These are phyloP conservation scores for Stentor coeruleus DNA, from an alignment of 73 alveolate genomes.

Conservation along the genomic window DNA sequence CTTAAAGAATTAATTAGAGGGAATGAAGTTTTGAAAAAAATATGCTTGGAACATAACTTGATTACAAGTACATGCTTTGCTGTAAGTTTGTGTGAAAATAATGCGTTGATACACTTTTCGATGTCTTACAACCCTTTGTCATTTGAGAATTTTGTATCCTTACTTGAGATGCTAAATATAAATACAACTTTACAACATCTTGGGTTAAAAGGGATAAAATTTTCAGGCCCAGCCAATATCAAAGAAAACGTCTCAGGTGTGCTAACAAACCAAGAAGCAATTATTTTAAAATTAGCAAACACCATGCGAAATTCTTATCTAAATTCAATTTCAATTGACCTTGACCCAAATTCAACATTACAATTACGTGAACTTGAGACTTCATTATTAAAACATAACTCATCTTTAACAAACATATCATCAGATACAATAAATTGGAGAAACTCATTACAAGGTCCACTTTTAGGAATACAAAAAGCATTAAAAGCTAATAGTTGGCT, in stretches of 20 bases:
- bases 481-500: constrained; percentile 18
- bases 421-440: not conserved
- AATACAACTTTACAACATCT: not conserved
- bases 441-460: not conserved
- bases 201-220: not conserved
- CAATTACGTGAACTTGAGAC: constrained; percentile 4
- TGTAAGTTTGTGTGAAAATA: not conserved
- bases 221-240: not conserved
- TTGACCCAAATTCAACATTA: not conserved
- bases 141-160: not conserved
- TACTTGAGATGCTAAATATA: constrained; percentile 11
- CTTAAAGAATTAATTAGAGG: not conserved
- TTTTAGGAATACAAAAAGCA: not conserved
- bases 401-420: not conserved
- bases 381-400: not conserved
- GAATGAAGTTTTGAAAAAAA: not conserved
- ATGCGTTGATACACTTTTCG: not conserved
- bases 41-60: not conserved
- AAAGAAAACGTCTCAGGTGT: constrained; percentile 3
- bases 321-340: not conserved
- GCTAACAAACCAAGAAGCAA: constrained; percentile 1
- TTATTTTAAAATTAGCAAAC: constrained; percentile 12
- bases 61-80: not conserved
- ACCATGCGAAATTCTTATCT: not conserved
- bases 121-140: constrained; percentile 14